phyloP scores from a whole-genome alignment of 2,329 filamentous ascomycete species.

The Purpureocillium takamizusanense region DNA sequence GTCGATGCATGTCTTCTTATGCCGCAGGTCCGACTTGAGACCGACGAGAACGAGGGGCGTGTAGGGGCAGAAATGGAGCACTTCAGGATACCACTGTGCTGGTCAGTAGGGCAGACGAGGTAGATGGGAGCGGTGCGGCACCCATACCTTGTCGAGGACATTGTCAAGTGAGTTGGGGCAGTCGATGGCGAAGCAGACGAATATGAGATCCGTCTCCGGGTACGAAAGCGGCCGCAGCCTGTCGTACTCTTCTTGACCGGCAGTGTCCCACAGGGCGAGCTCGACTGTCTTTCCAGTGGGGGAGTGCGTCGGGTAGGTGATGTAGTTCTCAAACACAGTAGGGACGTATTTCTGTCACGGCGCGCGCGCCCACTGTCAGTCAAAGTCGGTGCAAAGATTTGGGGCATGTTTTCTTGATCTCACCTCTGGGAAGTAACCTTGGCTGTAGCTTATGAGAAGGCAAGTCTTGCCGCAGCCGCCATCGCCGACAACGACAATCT shows the following conservation, averaged over 20 bases:
- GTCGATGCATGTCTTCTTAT: conserved; percentile 94
- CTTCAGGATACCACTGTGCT: conserved; percentile 94
- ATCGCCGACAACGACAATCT: conserved; percentile 97
- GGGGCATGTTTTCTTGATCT: conserved; percentile 12
- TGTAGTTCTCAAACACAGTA: conserved; percentile 99
- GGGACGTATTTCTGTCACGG: conserved; percentile 99
- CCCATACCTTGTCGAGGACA: conserved; percentile 87
- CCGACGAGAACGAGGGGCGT: conserved; percentile 93
- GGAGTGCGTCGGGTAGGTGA: conserved; percentile 87
- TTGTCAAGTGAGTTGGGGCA: conserved; percentile 98
- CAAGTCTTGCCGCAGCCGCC: conserved; percentile 98
- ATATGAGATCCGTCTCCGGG: conserved; percentile 93
- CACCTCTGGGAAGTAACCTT: conserved; percentile 98
- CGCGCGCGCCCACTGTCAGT: conserved; percentile 1
- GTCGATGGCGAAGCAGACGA: conserved; percentile 98
- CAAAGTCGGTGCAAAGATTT: not conserved
- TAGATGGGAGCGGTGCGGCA: not conserved
- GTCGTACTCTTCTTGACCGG: conserved; percentile 98
- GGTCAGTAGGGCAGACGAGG: conserved; percentile 4
- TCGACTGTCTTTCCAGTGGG: conserved; percentile 89
- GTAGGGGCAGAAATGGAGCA: conserved; percentile 96
- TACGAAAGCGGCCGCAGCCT: conserved; percentile 91
- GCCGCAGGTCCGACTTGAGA: conserved; percentile 91
- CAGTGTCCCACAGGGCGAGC: conserved; percentile 95
- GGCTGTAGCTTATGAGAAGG: conserved; percentile 95